Evolutionary conservation across 805 yeast genomes (phyloP).

Genomic region (Cyberlindnera mycetangii): DNA sequence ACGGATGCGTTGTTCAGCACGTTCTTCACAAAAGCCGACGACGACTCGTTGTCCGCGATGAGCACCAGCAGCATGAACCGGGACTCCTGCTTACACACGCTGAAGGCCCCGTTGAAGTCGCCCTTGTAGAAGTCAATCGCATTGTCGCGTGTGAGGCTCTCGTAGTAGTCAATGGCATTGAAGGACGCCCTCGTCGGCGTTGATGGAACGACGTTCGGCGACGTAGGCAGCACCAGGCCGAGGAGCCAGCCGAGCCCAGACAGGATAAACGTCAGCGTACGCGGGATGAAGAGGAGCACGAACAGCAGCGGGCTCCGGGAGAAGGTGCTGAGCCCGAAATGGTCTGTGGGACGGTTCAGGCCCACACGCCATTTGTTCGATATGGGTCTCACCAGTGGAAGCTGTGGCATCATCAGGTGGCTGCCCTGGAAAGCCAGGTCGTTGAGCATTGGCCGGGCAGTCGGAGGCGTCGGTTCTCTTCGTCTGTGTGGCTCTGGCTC

Average conservation of each 20-base stretch:
- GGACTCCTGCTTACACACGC: slow-evolving; percentile 19
- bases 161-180: slow-evolving; percentile 14
- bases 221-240: slow-evolving; percentile 34
- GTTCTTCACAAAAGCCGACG: slow-evolving; percentile 41
- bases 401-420: slow-evolving; percentile 21
- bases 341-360: slow-evolving; percentile 7
- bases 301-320: slow-evolving; percentile 41
- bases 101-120: slow-evolving; percentile 24
- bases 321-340: slow-evolving; percentile 16
- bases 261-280: slow-evolving; percentile 41
- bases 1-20: slow-evolving; percentile 46
- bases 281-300: slow-evolving; percentile 55
- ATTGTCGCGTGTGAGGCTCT: slow-evolving; percentile 18
- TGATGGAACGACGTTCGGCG: slow-evolving; percentile 32
- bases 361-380: slow-evolving; percentile 29
- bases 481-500: not conserved
- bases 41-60: slow-evolving; percentile 23
- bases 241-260: slow-evolving; percentile 36
- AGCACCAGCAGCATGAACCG: slow-evolving; percentile 22
- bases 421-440: not conserved
- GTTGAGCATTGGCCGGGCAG: not conserved
- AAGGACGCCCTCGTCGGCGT: slow-evolving; percentile 25
- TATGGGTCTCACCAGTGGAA: slow-evolving; percentile 33
- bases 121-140: slow-evolving; percentile 15
- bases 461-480: slow-evolving; percentile 3